Evolutionary conservation across 2,329 filamentous ascomycete species (phyloP).

Genomic region (Orbilia javanica): DNA sequence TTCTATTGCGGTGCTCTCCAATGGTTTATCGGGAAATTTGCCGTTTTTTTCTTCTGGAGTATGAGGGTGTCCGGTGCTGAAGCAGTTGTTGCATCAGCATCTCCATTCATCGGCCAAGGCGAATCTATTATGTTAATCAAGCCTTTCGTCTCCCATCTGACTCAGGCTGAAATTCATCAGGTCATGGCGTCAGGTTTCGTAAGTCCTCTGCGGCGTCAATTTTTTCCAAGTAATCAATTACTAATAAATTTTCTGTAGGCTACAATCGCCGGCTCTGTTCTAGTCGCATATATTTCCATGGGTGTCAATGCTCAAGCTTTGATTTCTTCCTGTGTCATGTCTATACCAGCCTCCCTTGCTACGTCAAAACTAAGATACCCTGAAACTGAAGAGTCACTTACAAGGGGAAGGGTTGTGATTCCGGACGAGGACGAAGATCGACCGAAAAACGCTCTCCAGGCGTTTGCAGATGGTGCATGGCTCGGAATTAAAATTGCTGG

Average conservation of each 20-base stretch:
- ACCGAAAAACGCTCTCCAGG: conserved; percentile 84
- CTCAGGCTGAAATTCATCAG: conserved; percentile 88
- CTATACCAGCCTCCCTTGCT: conserved; percentile 88
- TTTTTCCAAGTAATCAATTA: neutral
- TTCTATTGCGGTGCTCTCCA: conserved; percentile 85
- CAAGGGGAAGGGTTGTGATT: conserved; percentile 82
- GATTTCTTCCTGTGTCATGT: conserved; percentile 94
- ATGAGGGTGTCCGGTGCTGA: conserved; percentile 90
- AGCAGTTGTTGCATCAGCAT: conserved; percentile 91
- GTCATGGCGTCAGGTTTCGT: conserved; percentile 85
- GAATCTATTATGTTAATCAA: conserved; percentile 93
- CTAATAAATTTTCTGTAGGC: conserved; percentile 69
- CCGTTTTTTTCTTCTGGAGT: conserved; percentile 90
- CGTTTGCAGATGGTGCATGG: conserved; percentile 87
- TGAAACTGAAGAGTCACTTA: conserved; percentile 87
- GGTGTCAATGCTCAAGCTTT: conserved; percentile 87
- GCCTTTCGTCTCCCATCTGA: conserved; percentile 87
- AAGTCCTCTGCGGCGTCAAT: neutral
- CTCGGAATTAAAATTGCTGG: conserved; percentile 87
- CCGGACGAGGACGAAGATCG: conserved; percentile 79
- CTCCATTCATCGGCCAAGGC: conserved; percentile 93
- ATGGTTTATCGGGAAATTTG: conserved; percentile 90
- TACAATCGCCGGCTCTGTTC: conserved; percentile 87
- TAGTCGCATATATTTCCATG: conserved; percentile 86
- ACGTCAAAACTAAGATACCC: conserved; percentile 91